A percentile compares a stretch with the other conserved stretches of the same genome.
phyloP scores from a whole-genome alignment of 345 rosid species.

The Crucihimalaya himalaica region DNA sequence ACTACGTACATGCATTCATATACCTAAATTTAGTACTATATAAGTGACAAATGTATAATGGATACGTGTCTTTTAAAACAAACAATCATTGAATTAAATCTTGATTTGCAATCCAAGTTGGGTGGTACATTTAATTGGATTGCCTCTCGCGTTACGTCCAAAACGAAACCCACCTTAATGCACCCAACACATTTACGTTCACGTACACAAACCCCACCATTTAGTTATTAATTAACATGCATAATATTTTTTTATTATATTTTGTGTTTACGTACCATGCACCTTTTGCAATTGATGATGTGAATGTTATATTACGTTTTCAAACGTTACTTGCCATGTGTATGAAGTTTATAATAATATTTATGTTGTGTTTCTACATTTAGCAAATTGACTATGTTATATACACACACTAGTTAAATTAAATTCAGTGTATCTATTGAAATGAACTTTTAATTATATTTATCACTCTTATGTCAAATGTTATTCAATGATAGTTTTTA shows the following conservation, averaged over 20 bases:
- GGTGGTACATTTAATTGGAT: constrained; percentile 14
- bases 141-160: constrained; percentile 25
- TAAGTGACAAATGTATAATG: neutral
- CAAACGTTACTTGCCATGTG: neutral
- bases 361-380: neutral
- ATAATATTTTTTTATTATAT: neutral
- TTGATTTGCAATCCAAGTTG: constrained; percentile 31
- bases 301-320: neutral
- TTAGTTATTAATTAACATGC: neutral
- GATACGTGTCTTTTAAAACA: constrained; percentile 15
- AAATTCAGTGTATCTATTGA: too few species aligned
- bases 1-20: neutral
- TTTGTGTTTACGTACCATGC: neutral
- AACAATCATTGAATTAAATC: constrained; percentile 12
- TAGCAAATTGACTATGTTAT: neutral
- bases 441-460: too few species aligned
- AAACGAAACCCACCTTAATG: constrained; percentile 16
- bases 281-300: neutral
- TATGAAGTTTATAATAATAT: neutral
- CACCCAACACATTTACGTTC: constrained; percentile 11
- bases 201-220: constrained; percentile 4
- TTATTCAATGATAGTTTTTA: too few species aligned
- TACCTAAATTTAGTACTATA: neutral
- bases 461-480: too few species aligned
- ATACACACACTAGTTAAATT: neutral